Conservation (phyloP, 2,329 filamentous ascomycete genomes). For the Diaporthe nobilis region DNA sequence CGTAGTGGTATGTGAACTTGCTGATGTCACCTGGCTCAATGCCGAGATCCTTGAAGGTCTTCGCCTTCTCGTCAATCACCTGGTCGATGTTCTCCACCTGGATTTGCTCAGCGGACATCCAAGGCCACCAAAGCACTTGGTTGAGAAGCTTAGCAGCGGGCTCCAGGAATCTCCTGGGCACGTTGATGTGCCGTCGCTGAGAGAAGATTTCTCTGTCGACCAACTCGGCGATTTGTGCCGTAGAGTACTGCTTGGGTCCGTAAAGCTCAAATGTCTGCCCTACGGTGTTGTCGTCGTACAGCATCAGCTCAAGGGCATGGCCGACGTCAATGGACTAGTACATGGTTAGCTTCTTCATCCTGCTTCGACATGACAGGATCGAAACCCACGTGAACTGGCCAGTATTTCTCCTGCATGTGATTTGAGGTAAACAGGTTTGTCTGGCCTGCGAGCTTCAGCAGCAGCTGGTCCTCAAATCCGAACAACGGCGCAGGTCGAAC, state of each 20-base stretch:
- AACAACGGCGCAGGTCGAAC: slow-evolving; percentile 95
- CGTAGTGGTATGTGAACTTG: slow-evolving; percentile 91
- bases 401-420: slow-evolving; percentile 91
- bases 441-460: slow-evolving; percentile 85
- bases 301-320: slow-evolving; percentile 88
- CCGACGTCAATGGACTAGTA: slow-evolving; percentile 88
- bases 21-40: slow-evolving; percentile 91
- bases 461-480: slow-evolving; percentile 92
- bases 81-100: slow-evolving; percentile 96
- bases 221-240: slow-evolving; percentile 86
- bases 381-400: slow-evolving; percentile 85
- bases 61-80: slow-evolving; percentile 88
- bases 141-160: slow-evolving; percentile 82
- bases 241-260: slow-evolving; percentile 92
- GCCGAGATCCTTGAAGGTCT: slow-evolving; percentile 94
- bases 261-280: slow-evolving; percentile 95
- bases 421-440: slow-evolving; percentile 91
- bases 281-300: slow-evolving; percentile 90
- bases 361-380: neutral
- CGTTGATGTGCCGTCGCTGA: slow-evolving; percentile 88
- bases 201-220: slow-evolving; percentile 96
- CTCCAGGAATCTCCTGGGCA: slow-evolving; percentile 86
- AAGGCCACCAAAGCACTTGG: slow-evolving; percentile 89
- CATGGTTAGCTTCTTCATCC: slow-evolving; percentile 2
- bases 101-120: slow-evolving; percentile 85